Conservation (phyloP, 441 rosid species). For the Hypseocharis bilobata region DNA sequence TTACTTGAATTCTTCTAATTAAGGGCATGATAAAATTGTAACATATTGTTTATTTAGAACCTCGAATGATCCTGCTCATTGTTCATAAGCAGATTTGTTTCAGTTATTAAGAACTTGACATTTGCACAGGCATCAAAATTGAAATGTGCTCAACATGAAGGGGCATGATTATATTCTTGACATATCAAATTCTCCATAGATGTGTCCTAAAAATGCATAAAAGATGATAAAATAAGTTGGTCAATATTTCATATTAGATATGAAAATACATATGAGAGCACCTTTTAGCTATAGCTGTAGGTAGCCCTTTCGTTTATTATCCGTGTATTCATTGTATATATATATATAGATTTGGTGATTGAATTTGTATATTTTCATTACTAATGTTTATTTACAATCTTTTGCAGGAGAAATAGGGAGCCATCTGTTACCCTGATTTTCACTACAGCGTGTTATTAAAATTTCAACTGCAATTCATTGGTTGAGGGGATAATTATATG, state of each 20-base stretch:
- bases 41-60: background rate
- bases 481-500: too few species aligned
- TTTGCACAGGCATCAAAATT: background rate
- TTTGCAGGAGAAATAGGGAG: slow-evolving; percentile 32
- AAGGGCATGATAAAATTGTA: background rate
- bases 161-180: too few species aligned
- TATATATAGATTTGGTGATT: background rate
- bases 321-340: background rate
- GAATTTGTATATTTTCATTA: background rate
- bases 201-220: too few species aligned
- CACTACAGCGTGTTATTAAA: too few species aligned
- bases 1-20: background rate
- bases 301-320: too few species aligned
- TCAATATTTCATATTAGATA: too few species aligned
- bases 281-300: too few species aligned
- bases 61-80: background rate
- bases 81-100: background rate
- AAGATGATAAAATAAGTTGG: too few species aligned
- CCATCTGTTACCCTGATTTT: slow-evolving; percentile 23
- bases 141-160: too few species aligned
- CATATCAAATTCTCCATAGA: too few species aligned
- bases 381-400: background rate
- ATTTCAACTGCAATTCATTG: too few species aligned
- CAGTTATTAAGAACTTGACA: background rate
- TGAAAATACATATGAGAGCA: background rate